Conservation (phyloP, 2,329 filamentous ascomycete species). For the Fusarium sp. region DNA sequence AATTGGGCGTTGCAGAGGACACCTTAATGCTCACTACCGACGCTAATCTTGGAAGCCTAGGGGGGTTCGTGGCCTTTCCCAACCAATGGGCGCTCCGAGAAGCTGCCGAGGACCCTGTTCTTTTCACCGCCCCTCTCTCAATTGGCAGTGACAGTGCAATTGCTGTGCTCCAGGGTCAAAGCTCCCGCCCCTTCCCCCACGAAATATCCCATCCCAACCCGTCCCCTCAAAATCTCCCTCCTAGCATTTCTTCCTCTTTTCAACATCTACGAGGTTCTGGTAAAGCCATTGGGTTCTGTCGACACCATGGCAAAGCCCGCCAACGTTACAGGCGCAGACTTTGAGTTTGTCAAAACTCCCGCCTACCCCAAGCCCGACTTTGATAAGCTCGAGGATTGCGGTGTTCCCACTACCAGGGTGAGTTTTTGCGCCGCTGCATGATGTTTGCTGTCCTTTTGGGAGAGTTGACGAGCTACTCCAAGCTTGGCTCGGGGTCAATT, state of each 20-base stretch:
- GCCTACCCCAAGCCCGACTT: slow-evolving; percentile 66
- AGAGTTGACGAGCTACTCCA: neutral
- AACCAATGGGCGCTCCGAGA: slow-evolving; percentile 16
- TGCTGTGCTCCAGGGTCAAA: slow-evolving; percentile 14
- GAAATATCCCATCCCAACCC: slow-evolving; percentile 22
- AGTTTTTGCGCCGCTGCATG: slow-evolving; percentile 11
- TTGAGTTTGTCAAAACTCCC: slow-evolving; percentile 58
- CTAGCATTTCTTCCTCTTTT: slow-evolving; percentile 18
- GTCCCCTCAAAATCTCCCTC: slow-evolving; percentile 27
- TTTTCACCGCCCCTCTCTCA: slow-evolving; percentile 35
- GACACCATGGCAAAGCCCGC: slow-evolving; percentile 51
- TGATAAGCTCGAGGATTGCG: slow-evolving; percentile 73
- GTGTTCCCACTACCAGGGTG: slow-evolving; percentile 57
- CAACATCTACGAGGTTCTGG: slow-evolving; percentile 33
- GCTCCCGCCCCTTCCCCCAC: slow-evolving; percentile 35
- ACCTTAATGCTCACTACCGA: slow-evolving; percentile 31
- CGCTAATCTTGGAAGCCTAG: slow-evolving; percentile 25
- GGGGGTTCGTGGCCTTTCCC: neutral
- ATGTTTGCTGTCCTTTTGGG: slow-evolving; percentile 34
- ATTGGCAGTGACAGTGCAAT: neutral
- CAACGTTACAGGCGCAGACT: slow-evolving; percentile 51
- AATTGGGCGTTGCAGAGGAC: slow-evolving; percentile 17
- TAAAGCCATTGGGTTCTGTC: slow-evolving; percentile 44
- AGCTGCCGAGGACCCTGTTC: slow-evolving; percentile 14
- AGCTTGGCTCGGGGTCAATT: slow-evolving; percentile 24